These are phyloP conservation scores for Xerocomus brunneocitrinus DNA, from an alignment of 768 basidiomycete genomes.

Conservation along the genomic window DNA sequence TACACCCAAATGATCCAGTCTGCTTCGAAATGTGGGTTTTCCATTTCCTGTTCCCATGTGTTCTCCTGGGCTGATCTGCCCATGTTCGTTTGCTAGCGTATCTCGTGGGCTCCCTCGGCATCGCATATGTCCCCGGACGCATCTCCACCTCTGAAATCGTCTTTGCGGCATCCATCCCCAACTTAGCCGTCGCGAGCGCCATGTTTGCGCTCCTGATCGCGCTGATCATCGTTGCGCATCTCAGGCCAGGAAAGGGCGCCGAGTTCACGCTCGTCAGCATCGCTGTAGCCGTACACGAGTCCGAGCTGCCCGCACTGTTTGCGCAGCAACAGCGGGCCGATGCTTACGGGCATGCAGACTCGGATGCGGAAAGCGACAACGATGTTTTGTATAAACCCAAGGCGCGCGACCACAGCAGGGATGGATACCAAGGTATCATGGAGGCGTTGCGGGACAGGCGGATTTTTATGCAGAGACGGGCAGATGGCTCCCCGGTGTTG, in stretches of 20 bases:
- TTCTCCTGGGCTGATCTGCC: neutral
- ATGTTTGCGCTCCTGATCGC: constrained; percentile 22
- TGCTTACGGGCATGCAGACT: neutral
- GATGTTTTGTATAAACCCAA: neutral
- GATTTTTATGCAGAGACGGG: constrained; percentile 15
- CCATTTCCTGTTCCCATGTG: neutral
- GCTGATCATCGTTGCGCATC: constrained; percentile 20
- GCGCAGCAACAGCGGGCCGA: constrained; percentile 3
- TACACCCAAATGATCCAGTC: constrained; percentile 23
- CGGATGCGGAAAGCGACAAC: neutral
- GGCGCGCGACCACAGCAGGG: neutral
- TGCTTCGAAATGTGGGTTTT: constrained; percentile 13
- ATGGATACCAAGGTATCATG: neutral
- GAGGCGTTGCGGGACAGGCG: constrained; percentile 6
- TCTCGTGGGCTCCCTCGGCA: constrained; percentile 21
- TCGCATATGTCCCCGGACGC: constrained; percentile 28
- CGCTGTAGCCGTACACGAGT: constrained; percentile 19
- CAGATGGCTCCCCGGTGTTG: constrained; percentile 18
- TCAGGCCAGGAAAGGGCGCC: constrained; percentile 18
- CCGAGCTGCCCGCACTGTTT: constrained; percentile 22
- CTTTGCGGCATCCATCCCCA: constrained; percentile 26
- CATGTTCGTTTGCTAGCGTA: neutral
- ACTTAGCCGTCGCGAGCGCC: constrained; percentile 21
- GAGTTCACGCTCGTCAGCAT: constrained; percentile 24
- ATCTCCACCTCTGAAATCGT: constrained; percentile 17